Evolutionary conservation across 179 eudicot species (phyloP).

Genomic region (Drosera spatulata): DNA sequence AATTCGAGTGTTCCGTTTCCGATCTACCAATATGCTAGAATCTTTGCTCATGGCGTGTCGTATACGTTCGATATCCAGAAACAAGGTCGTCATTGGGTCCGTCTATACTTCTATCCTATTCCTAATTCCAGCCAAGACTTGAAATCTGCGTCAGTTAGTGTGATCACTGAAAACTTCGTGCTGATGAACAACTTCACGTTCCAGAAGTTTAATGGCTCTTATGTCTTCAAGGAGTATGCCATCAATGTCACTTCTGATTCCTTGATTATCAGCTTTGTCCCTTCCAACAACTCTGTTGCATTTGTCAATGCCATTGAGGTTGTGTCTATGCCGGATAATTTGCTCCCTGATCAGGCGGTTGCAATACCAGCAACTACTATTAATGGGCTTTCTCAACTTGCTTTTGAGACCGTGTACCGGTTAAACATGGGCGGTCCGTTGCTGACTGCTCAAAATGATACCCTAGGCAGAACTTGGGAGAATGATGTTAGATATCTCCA

Average conservation of each 20-base stretch:
- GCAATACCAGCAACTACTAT: slow-evolving; percentile 25
- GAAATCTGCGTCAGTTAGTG: slow-evolving; percentile 32
- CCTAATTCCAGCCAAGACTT: slow-evolving; percentile 27
- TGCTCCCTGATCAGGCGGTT: slow-evolving; percentile 37
- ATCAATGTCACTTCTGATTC: slow-evolving; percentile 43
- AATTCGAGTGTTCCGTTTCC: slow-evolving; percentile 45
- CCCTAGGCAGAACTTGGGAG: slow-evolving; percentile 68
- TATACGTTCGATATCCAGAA: slow-evolving; percentile 46
- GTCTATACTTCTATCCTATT: slow-evolving; percentile 60
- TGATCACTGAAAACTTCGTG: slow-evolving; percentile 44
- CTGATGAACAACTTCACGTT: slow-evolving; percentile 48
- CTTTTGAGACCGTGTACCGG: slow-evolving; percentile 47
- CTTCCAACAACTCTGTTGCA: slow-evolving; percentile 44
- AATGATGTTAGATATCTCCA: slow-evolving; percentile 32
- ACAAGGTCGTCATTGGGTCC: slow-evolving; percentile 80
- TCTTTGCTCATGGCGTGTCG: slow-evolving; percentile 44
- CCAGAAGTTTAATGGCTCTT: slow-evolving; percentile 9
- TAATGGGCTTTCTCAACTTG: slow-evolving; percentile 24
- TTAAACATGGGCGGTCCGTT: slow-evolving; percentile 63
- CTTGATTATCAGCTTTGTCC: slow-evolving; percentile 34
- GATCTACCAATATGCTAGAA: slow-evolving; percentile 45
- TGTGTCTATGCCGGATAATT: slow-evolving; percentile 48
- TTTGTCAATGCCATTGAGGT: slow-evolving; percentile 86
- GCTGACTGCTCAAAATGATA: slow-evolving; percentile 48
- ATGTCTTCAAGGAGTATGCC: slow-evolving; percentile 42